Evolutionary conservation across 2,329 filamentous ascomycete species (phyloP).

Genomic region (Pyrenochaeta sp.): DNA sequence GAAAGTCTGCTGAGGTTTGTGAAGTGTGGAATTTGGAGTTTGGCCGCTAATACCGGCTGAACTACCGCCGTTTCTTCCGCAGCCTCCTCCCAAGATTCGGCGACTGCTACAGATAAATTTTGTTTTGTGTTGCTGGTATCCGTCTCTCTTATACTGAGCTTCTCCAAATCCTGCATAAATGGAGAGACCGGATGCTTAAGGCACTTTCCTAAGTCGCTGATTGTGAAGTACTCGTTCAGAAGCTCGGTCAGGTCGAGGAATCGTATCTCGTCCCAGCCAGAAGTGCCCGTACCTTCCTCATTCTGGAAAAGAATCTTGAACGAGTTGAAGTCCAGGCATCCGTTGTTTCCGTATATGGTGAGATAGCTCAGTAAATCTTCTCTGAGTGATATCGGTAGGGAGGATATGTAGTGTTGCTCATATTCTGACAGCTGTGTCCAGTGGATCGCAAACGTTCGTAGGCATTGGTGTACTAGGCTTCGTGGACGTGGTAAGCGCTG

Average conservation of each 20-base stretch:
- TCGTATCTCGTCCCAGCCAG: conserved; percentile 55
- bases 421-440: conserved; percentile 67
- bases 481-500: conserved; percentile 41
- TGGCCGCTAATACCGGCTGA: conserved; percentile 17
- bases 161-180: conserved; percentile 19
- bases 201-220: conserved; percentile 60
- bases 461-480: conserved; percentile 60
- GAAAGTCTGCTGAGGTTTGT: conserved; percentile 65
- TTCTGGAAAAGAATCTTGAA: conserved; percentile 61
- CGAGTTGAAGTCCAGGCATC: conserved; percentile 52
- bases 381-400: conserved; percentile 62
- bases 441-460: conserved; percentile 64
- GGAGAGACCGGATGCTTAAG: conserved; percentile 28
- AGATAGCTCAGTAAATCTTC: conserved; percentile 65
- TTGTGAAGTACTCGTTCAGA: conserved; percentile 57
- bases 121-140: conserved; percentile 18
- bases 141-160: conserved; percentile 17
- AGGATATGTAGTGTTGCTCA: conserved; percentile 63
- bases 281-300: conserved; percentile 41
- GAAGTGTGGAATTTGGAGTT: conserved; percentile 52
- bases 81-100: conserved; percentile 60
- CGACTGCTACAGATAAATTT: conserved; percentile 29
- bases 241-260: conserved; percentile 63
- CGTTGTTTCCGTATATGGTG: conserved; percentile 57
- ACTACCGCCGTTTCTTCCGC: conserved; percentile 16